Base-by-base conservation (phyloP, 2,329 filamentous ascomycete genomes). In the Ophiostoma quercus region DNA sequence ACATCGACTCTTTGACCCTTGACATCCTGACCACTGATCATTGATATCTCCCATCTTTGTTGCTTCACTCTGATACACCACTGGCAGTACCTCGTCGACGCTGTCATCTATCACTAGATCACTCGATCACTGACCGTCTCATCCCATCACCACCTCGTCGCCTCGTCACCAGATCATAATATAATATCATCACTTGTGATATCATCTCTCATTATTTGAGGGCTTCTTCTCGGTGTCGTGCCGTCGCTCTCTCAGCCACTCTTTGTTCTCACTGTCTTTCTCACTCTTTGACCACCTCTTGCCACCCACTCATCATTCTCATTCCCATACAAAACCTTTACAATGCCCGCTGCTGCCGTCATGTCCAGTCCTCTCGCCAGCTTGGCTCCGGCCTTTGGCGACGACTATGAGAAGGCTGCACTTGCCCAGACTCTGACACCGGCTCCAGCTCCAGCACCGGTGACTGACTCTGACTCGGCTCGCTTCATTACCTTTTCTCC, bases 401-500 rank as follows among this genome's bases (percentile, higher is more conserved):
- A 16, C 43, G 51, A 39, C 39, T 34, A 32, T 41, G 60, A 68
- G 22, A 65, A 65, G 19, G 47, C 66, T 3, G 63, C 51, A 12
- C 39, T 70, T 22, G 22, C 60, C 32, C 34, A 67, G n/a, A 22
- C 67, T 19, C 39, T 41, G 39, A 11, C 39, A 14, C 39, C 39
- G 43, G n/a, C 47, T 9, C 54, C 57, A 14, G n/a, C 47, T 9
- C 39, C 57, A 14, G 39, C 69, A 16, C 32, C 51, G 37, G 32
- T 19, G 37, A 11, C 67, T n/a, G 43, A 51, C 25, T 5, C 41
- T 47, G n/a, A n/a, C 32, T 47, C 37, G 8, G 12, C 54, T 3
- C 73, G 73, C 29, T 80, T 78, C 75, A 80, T 95, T 63, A 82
- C 90, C 57, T 84, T 88, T 72, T 96, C 93, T 0, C 92, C 92